Percentiles rank a stretch among this genome's conserved stretches.
These are phyloP conservation scores for Sporothrix mexicana DNA, from an alignment of 2,329 filamentous ascomycete species.

Conservation along the genomic window DNA sequence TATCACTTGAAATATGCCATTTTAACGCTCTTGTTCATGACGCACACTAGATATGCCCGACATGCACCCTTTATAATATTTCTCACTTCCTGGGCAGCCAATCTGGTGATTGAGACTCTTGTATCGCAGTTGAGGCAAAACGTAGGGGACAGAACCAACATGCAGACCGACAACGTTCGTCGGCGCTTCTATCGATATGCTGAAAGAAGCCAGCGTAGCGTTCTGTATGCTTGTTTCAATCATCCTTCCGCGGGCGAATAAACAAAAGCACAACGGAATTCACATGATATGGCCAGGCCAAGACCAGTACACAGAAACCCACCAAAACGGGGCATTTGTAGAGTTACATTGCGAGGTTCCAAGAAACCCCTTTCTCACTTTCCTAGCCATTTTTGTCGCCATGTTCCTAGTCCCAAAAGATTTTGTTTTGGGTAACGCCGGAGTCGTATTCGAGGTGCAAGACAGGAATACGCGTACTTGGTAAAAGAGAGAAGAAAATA, in stretches of 20 bases:
- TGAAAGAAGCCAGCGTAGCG: neutral
- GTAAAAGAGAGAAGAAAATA: neutral
- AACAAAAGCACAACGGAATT: neutral
- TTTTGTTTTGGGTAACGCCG: slow-evolving; percentile 1
- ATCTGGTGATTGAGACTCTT: slow-evolving; percentile 6
- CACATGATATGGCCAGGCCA: neutral
- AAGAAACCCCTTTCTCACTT: neutral
- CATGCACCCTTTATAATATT: neutral
- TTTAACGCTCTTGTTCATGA: no score
- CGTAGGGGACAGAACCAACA: neutral
- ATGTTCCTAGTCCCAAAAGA: neutral
- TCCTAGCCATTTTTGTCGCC: slow-evolving; percentile 3
- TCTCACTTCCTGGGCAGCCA: neutral
- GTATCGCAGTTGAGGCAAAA: slow-evolving; percentile 21
- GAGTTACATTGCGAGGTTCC: neutral
- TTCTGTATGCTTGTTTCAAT: neutral
- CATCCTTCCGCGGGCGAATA: neutral
- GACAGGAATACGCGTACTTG: neutral
- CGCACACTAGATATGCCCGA: no score
- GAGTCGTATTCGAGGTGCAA: neutral
- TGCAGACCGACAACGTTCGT: neutral
- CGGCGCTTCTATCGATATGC: neutral
- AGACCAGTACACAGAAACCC: neutral
- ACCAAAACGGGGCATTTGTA: neutral
- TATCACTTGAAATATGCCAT: no score